Evolutionary conservation across 2,329 filamentous ascomycete genomes (phyloP), one percentile per base, ranked within the genome.

Genomic region (Gyromitra esculenta): DNA sequence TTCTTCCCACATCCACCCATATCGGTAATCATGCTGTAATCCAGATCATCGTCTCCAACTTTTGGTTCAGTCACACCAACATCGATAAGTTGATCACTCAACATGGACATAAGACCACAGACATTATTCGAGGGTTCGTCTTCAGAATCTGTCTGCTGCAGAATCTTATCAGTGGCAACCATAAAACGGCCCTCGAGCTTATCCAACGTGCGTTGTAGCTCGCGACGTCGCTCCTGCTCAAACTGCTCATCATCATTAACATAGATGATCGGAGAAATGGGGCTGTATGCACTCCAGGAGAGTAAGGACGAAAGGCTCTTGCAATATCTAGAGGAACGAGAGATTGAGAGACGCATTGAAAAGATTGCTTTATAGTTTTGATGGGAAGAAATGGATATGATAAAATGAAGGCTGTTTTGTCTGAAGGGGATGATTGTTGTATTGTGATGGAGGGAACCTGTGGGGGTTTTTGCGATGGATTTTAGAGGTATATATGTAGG

Each of bases 161-260:
- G 13, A 8, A 21, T 15, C 3, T 39, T 21, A 0, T 57, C 21
- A 1, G 21, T 15, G 41, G 13, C 52, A 8, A 60, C 41, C 1
- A 4, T 43, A 15, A 73, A 21, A 37, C 70, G 60, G 5, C 70
- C 70, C 25, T 73, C 70, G 11, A 73, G 70, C 25, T 73, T 73
- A 21, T 73, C 70, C 8, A 73, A 18, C 1, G 70, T 73, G 52
- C 66, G 54, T 15, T 73, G 70, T 5, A 66, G 15, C 52, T 73
- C 60, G 8, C 62, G 62, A 18, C 52, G 39, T 11, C 70, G 31
- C 13, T 73, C 60, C 1, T 37, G 15, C 25, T 64, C 48, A 31
- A 65, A 41, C 11, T 72, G 37, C n/a, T 57, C 39, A 37, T 65
- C 48, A n/a, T 65, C 60, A n/a, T 8, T 13, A 39, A 11, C 0